These are phyloP conservation scores for Tricladium varicosporioides DNA, from an alignment of 2,329 filamentous ascomycete genomes.

Conservation along the genomic window DNA sequence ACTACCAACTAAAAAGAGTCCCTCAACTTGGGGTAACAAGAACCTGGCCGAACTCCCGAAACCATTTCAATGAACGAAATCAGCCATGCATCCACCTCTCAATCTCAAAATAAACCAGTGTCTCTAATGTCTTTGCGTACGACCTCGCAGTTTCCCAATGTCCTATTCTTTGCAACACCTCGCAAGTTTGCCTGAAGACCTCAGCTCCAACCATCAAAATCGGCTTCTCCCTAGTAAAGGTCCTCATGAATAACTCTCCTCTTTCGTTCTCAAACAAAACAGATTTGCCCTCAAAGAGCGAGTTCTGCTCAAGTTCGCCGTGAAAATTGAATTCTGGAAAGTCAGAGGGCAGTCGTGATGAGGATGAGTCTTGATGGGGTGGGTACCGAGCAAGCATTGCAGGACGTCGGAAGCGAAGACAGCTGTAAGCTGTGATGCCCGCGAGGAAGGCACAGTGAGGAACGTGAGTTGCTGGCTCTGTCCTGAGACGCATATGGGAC, in stretches of 20 bases:
- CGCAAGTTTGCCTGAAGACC: neutral
- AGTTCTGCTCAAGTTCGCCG: too few species aligned
- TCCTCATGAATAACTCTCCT: too few species aligned
- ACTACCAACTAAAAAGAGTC: too few species aligned
- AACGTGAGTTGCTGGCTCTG: conserved; percentile 14
- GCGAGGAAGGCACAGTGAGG: conserved; percentile 13
- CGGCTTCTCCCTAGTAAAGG: too few species aligned
- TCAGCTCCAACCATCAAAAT: neutral
- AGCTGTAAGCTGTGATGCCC: conserved; percentile 15
- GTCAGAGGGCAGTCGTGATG: neutral
- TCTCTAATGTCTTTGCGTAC: conserved; percentile 1
- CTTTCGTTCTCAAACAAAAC: too few species aligned
- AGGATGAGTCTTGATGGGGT: neutral
- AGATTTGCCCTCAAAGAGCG: too few species aligned
- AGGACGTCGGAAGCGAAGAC: conserved; percentile 5
- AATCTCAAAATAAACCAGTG: neutral
- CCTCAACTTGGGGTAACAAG: too few species aligned
- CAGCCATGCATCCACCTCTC: too few species aligned
- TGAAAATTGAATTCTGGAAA: neutral
- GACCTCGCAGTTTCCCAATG: conserved; percentile 14
- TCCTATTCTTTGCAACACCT: conserved; percentile 8
- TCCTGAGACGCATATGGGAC: conserved; percentile 5
- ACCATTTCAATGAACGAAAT: too few species aligned
- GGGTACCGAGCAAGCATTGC: neutral
- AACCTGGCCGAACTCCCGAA: too few species aligned